These are phyloP conservation scores for Sphaerostilbella broomeana DNA, from an alignment of 2,329 filamentous ascomycete species.

Conservation along the genomic window DNA sequence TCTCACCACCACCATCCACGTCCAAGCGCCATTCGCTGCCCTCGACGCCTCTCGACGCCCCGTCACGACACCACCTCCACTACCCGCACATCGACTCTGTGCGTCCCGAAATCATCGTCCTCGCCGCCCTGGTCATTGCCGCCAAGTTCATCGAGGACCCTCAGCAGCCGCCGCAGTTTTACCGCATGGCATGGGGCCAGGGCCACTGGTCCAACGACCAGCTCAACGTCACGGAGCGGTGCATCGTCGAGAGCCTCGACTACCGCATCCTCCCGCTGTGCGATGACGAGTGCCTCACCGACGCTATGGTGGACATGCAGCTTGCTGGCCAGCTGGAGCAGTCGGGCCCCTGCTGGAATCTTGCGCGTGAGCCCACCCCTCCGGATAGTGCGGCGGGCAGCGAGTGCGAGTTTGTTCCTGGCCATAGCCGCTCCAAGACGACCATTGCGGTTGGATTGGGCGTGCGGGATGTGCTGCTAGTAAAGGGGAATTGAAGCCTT, in stretches of 20 bases:
- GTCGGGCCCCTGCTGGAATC: conserved; percentile 4
- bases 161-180: conserved; percentile 47
- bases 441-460: conserved; percentile 17
- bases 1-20: conserved; percentile 15
- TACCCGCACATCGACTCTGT: conserved; percentile 60
- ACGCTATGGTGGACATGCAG: conserved; percentile 58
- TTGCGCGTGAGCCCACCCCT: conserved; percentile 22
- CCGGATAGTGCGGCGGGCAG: conserved; percentile 25
- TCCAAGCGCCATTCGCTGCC: conserved; percentile 45
- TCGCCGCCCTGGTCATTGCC: conserved; percentile 58
- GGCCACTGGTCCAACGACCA: conserved; percentile 54
- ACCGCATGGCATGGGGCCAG: conserved; percentile 47
- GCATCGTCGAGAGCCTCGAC: conserved; percentile 56
- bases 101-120: conserved; percentile 54
- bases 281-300: conserved; percentile 48
- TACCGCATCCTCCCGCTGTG: conserved; percentile 58
- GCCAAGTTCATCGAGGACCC: conserved; percentile 59
- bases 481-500: too few relatives aligned
- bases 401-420: conserved; percentile 24
- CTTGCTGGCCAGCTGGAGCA: conserved; percentile 39
- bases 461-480: conserved; percentile 1
- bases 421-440: conserved; percentile 32
- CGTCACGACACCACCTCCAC: conserved; percentile 32
- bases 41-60: conserved; percentile 28
- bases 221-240: conserved; percentile 57